Percentiles rank a stretch among this genome's conserved stretches.
Conservation (phyloP, 148 eudicot genomes). For the Oxyria digyna region DNA sequence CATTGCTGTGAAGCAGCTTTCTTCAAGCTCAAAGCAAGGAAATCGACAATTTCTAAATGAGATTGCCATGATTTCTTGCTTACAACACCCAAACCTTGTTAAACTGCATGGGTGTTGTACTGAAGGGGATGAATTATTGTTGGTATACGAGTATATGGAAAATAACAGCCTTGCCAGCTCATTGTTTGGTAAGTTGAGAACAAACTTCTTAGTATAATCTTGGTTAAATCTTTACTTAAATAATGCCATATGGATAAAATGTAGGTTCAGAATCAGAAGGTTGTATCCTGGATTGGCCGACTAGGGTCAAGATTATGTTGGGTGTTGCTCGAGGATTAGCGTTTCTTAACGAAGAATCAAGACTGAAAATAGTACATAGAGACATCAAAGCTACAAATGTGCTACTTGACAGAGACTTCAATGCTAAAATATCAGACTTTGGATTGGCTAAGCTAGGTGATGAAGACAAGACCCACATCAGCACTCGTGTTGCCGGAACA, state of each 20-base stretch:
- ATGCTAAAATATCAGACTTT: neutral
- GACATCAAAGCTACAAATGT: conserved; percentile 9
- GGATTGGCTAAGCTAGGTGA: conserved; percentile 8
- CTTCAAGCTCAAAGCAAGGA: conserved; percentile 32
- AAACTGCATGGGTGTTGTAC: conserved; percentile 29
- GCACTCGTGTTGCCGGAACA: conserved; percentile 16
- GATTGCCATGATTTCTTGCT: conserved; percentile 30
- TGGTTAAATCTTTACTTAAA: conserved; percentile 19
- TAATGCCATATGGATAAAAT: conserved; percentile 21
- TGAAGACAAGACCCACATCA: conserved; percentile 28
- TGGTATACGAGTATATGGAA: conserved; percentile 33
- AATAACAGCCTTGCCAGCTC: conserved; percentile 27
- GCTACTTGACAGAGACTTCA: conserved; percentile 4
- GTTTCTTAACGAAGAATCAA: conserved; percentile 64
- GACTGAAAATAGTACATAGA: conserved; percentile 26
- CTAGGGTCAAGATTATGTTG: conserved; percentile 43
- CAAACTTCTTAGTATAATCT: neutral
- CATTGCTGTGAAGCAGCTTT: conserved; percentile 32
- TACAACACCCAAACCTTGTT: conserved; percentile 32
- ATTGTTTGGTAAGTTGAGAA: conserved; percentile 21
- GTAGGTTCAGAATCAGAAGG: conserved; percentile 4
- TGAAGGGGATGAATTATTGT: conserved; percentile 20
- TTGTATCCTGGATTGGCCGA: conserved; percentile 30
- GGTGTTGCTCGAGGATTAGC: conserved; percentile 55
- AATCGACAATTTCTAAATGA: conserved; percentile 29